These are phyloP conservation scores for Candida railenensis DNA, from an alignment of 805 yeast species.

Conservation along the genomic window DNA sequence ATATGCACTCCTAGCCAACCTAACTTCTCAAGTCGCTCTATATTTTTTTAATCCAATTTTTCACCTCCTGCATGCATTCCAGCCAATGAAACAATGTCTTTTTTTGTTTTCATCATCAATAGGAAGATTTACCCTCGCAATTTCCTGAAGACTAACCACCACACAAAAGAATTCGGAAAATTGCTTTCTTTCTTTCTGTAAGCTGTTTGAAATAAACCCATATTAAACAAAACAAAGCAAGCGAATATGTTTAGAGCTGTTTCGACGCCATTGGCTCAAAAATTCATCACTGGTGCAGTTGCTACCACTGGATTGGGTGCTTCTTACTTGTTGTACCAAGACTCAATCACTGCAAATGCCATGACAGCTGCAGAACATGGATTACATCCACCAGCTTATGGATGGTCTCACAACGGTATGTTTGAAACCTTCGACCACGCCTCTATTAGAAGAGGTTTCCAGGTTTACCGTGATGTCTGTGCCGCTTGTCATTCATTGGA, in stretches of 20 bases:
- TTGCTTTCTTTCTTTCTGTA: background rate
- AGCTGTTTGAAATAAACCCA: background rate
- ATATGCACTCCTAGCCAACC: background rate
- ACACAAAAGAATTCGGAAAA: background rate
- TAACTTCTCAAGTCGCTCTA: background rate
- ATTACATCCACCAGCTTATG: conserved; percentile 88
- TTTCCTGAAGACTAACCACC: background rate
- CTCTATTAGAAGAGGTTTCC: conserved; percentile 97
- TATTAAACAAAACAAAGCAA: background rate
- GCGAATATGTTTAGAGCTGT: conserved; percentile 17
- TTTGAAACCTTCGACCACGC: conserved; percentile 90
- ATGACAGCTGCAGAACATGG: conserved; percentile 99
- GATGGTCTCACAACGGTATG: conserved; percentile 95
- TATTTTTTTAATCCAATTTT: background rate
- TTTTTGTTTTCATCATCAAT: conserved; percentile 5
- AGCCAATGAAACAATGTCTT: conserved; percentile 5
- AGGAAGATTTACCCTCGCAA: background rate
- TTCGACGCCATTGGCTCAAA: conserved; percentile 36
- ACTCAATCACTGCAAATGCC: conserved; percentile 84
- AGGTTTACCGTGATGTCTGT: conserved; percentile 97
- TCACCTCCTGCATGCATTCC: conserved; percentile 4
- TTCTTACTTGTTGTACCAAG: conserved; percentile 78
- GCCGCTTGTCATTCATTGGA: conserved; percentile 98
- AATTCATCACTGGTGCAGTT: conserved; percentile 59
- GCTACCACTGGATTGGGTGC: conserved; percentile 79